Percentiles rank a stretch among this genome's conserved stretches.
Evolutionary conservation across 148 eudicot species (phyloP).

Genomic region (Chenopodium suecicum): DNA sequence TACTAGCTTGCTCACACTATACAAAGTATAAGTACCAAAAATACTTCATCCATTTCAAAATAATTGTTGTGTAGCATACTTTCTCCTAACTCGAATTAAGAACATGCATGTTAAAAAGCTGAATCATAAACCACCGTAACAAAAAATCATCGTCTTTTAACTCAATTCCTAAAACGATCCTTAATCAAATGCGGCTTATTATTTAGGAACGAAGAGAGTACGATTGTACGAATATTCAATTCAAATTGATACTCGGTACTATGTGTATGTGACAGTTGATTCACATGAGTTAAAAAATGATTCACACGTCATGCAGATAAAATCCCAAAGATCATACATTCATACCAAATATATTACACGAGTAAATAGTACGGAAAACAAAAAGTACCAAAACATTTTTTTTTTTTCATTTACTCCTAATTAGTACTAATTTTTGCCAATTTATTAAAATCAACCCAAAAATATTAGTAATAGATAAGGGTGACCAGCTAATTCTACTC

Average conservation of each 20-base stretch:
- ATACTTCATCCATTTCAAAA: neutral
- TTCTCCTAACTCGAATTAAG: neutral
- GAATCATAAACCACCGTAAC: neutral
- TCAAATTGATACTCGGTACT: no score
- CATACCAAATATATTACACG: neutral
- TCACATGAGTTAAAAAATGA: neutral
- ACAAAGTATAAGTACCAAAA: no score
- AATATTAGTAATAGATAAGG: no score
- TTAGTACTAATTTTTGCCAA: constrained; percentile 1
- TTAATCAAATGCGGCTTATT: no score
- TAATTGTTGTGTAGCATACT: neutral
- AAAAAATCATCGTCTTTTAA: no score
- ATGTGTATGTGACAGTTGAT: no score
- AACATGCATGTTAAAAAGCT: neutral
- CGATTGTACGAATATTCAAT: no score
- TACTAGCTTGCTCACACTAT: neutral
- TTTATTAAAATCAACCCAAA: neutral
- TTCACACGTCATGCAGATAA: neutral
- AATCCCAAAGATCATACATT: neutral
- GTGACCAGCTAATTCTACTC: neutral
- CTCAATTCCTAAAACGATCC: neutral
- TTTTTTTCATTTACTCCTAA: no score
- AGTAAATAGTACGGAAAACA: neutral
- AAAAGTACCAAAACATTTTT: neutral
- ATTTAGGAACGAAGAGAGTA: no score